Percentiles rank a stretch among this genome's conserved stretches.
Conservation (phyloP, 129 eudicot genomes). For the Lactuca saligna region DNA sequence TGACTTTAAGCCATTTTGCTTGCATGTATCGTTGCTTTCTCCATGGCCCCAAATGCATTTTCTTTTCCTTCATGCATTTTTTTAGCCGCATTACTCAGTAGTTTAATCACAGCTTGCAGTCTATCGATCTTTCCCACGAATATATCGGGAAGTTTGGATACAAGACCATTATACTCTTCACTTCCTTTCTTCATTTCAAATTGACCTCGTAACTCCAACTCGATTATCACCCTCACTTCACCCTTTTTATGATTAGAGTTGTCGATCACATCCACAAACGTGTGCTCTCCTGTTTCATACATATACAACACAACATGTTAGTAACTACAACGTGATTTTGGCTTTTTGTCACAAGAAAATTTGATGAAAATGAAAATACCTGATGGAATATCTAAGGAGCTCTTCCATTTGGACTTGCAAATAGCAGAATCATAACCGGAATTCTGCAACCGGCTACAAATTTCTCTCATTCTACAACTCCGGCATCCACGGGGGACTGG, state of each 20-base stretch:
- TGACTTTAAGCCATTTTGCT: constrained; percentile 75
- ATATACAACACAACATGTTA: neutral
- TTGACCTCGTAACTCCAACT: constrained; percentile 67
- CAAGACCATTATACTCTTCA: constrained; percentile 60
- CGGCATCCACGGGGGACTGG: constrained; percentile 54
- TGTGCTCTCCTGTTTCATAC: constrained; percentile 69
- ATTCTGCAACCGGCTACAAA: constrained; percentile 52
- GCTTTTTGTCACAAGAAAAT: neutral
- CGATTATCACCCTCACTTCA: constrained; percentile 60
- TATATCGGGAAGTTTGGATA: constrained; percentile 58
- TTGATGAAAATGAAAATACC: constrained; percentile 40
- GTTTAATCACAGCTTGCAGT: constrained; percentile 41
- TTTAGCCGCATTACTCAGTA: constrained; percentile 61
- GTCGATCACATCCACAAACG: constrained; percentile 73
- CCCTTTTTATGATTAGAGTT: constrained; percentile 51
- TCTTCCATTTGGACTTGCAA: constrained; percentile 88
- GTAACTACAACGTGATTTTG: constrained; percentile 20
- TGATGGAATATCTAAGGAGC: constrained; percentile 67
- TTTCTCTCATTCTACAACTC: constrained; percentile 56
- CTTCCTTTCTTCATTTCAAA: constrained; percentile 81
- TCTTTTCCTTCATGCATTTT: constrained; percentile 79
- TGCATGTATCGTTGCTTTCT: constrained; percentile 81
- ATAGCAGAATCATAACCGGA: constrained; percentile 66
- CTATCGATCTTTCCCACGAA: constrained; percentile 74
- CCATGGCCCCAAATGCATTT: constrained; percentile 95